Evolutionary conservation across 2,329 filamentous ascomycete species (phyloP).

Genomic region (Pyrenophora tritici-repentis): DNA sequence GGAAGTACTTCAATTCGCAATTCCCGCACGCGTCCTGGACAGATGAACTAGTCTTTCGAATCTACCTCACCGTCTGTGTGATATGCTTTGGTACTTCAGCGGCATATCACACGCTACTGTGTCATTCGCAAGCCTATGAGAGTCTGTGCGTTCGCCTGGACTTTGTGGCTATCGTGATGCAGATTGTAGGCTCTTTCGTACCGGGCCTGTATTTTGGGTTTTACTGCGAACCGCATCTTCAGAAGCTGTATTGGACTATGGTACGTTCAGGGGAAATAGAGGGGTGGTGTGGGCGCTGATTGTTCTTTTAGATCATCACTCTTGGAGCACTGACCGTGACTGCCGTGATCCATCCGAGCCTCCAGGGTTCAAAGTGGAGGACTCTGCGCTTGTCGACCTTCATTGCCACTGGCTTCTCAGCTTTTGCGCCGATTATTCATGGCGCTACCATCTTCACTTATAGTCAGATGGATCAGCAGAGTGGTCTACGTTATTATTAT

Average conservation of each 20-base stretch:
- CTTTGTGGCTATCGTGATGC: constrained; percentile 84
- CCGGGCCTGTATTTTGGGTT: constrained; percentile 70
- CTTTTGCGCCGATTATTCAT: constrained; percentile 80
- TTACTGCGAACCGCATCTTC: constrained; percentile 42
- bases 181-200: constrained; percentile 87
- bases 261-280: constrained; percentile 18
- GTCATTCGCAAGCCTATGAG: constrained; percentile 76
- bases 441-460: constrained; percentile 63
- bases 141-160: constrained; percentile 87
- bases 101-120: constrained; percentile 78
- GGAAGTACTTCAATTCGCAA: constrained; percentile 7
- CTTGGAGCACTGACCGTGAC: constrained; percentile 70
- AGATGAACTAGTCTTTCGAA: constrained; percentile 29
- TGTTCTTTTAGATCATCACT: neutral
- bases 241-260: constrained; percentile 49
- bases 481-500: constrained; percentile 53
- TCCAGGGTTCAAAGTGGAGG: constrained; percentile 80
- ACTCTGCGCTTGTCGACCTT: constrained; percentile 88
- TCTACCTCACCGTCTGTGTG: constrained; percentile 36
- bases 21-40: constrained; percentile 16
- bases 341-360: constrained; percentile 78
- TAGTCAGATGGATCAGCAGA: constrained; percentile 66
- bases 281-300: neutral
- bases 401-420: constrained; percentile 81
- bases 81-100: constrained; percentile 54